Evolutionary conservation across 805 yeast species (phyloP).

Genomic region (Metschnikowia peoriensis): DNA sequence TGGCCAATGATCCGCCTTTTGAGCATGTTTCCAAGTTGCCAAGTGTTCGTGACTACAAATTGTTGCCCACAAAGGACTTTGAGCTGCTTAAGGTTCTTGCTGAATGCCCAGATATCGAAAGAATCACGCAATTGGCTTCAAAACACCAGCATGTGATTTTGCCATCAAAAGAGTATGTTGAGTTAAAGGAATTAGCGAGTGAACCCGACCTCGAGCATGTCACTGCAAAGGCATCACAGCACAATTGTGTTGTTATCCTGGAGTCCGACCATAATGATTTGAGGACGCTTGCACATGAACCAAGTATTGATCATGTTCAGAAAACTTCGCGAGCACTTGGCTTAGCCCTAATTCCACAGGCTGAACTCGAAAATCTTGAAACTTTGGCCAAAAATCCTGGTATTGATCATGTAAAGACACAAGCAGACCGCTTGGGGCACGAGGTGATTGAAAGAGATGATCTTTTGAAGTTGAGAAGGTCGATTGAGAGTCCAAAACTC

Average conservation of each 20-base stretch:
- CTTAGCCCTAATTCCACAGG: slow-evolving; percentile 1
- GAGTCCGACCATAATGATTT: slow-evolving; percentile 8
- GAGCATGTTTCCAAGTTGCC: slow-evolving; percentile 12
- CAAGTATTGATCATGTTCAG: slow-evolving; percentile 9
- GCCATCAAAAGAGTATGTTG: slow-evolving; percentile 11
- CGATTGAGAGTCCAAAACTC: slow-evolving; percentile 21
- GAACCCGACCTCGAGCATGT: slow-evolving; percentile 11
- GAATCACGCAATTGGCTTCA: slow-evolving; percentile 17
- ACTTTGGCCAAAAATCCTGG: slow-evolving; percentile 22
- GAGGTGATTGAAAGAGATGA: slow-evolving; percentile 20
- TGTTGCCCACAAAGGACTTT: slow-evolving; percentile 5
- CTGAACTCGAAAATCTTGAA: slow-evolving; percentile 7
- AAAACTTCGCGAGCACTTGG: slow-evolving; percentile 10
- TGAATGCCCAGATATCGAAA: slow-evolving; percentile 9
- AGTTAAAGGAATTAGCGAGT: slow-evolving; percentile 4
- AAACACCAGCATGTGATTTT: slow-evolving; percentile 10
- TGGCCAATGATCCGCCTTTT: slow-evolving; percentile 12
- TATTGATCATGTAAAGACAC: slow-evolving; percentile 22
- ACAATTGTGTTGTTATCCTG: slow-evolving; percentile 8
- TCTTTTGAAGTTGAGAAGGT: slow-evolving; percentile 9
- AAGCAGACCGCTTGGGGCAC: slow-evolving; percentile 22
- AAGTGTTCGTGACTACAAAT: background rate
- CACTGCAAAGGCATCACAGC: slow-evolving; percentile 8
- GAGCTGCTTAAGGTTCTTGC: slow-evolving; percentile 7
- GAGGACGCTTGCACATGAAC: slow-evolving; percentile 10